A percentile compares a stretch with the other conserved stretches of the same genome.
Evolutionary conservation across 2,329 filamentous ascomycete species (phyloP).

Genomic region (Capronia epimyces): DNA sequence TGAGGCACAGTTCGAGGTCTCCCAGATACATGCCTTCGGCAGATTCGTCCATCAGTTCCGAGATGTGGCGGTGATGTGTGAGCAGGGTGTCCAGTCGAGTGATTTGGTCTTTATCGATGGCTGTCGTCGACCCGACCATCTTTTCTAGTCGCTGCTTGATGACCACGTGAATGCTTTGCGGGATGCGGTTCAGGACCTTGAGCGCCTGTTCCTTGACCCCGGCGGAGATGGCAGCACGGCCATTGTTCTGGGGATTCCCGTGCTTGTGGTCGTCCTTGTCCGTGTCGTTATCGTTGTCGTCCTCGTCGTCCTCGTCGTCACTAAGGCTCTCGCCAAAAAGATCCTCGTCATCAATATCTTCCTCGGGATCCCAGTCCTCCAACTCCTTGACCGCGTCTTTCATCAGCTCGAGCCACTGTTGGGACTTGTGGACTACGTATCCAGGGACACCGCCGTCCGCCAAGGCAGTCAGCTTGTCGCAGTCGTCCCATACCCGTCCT

Average conservation of each 20-base stretch:
- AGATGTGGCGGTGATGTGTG: slow-evolving; percentile 34
- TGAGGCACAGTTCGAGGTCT: slow-evolving; percentile 31
- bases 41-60: slow-evolving; percentile 42
- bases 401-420: slow-evolving; percentile 68
- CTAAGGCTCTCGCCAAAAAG: slow-evolving; percentile 32
- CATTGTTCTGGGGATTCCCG: slow-evolving; percentile 22
- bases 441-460: slow-evolving; percentile 63
- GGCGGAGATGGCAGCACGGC: slow-evolving; percentile 34
- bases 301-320: slow-evolving; percentile 30
- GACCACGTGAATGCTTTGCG: slow-evolving; percentile 42
- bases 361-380: slow-evolving; percentile 78
- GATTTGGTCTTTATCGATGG: slow-evolving; percentile 19
- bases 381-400: slow-evolving; percentile 80
- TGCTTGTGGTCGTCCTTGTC: slow-evolving; percentile 30
- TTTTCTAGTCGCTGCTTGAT: slow-evolving; percentile 40
- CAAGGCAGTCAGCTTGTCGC: slow-evolving; percentile 64
- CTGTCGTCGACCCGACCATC: slow-evolving; percentile 15
- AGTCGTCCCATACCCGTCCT: slow-evolving; percentile 76
- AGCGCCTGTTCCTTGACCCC: slow-evolving; percentile 40
- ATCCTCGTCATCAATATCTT: slow-evolving; percentile 53
- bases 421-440: slow-evolving; percentile 64
- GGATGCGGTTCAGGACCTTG: slow-evolving; percentile 41
- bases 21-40: slow-evolving; percentile 43
- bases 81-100: slow-evolving; percentile 36
- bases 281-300: no score